These are phyloP conservation scores for Ustilago hordei DNA, from an alignment of 1,284 basidiomycete genomes.

Conservation along the genomic window DNA sequence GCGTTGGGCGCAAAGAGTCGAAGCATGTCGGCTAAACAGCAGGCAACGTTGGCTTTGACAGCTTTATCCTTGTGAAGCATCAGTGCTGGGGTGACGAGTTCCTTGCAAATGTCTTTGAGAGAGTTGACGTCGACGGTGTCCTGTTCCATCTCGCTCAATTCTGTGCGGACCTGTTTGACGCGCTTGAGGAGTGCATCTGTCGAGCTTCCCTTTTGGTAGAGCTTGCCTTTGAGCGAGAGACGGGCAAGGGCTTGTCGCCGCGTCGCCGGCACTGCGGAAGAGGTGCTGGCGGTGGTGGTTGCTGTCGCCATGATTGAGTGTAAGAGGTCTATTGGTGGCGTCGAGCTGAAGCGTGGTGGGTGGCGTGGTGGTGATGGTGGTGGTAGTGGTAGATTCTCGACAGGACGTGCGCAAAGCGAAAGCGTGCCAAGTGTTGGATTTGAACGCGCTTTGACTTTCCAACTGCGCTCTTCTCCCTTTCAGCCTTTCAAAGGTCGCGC, in stretches of 20 bases:
- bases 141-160: constrained; percentile 88
- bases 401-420: not conserved
- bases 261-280: constrained; percentile 24
- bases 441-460: not conserved
- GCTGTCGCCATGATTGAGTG: constrained; percentile 28
- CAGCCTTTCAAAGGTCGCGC: constrained; percentile 11
- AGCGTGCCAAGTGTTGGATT: constrained; percentile 1
- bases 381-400: not conserved
- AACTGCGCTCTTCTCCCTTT: not conserved
- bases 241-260: constrained; percentile 40
- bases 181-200: constrained; percentile 59
- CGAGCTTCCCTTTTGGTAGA: constrained; percentile 54
- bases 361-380: not conserved
- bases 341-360: not conserved
- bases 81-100: constrained; percentile 83
- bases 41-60: constrained; percentile 91
- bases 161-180: constrained; percentile 66
- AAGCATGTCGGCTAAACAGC: constrained; percentile 93
- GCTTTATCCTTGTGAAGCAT: constrained; percentile 92
- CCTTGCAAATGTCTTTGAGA: constrained; percentile 78
- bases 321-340: not conserved
- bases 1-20: constrained; percentile 95
- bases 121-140: constrained; percentile 82
- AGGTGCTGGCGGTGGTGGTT: constrained; percentile 26
- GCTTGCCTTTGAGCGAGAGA: constrained; percentile 53